Evolutionary conservation across 129 eudicot species (phyloP).

Genomic region (Chrysanthemum lavandulifolium): DNA sequence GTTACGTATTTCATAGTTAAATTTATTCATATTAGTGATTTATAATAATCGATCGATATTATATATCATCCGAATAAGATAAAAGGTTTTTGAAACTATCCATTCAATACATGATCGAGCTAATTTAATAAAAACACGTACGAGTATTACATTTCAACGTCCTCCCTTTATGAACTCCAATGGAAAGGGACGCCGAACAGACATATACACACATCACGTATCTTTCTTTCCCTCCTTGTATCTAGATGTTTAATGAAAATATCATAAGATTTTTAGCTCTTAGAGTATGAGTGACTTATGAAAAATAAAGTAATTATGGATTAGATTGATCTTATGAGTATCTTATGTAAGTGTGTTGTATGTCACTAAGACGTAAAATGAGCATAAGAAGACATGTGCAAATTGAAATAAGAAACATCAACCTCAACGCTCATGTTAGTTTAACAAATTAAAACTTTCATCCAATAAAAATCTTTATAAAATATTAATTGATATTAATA

Average conservation of each 20-base stretch:
- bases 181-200: constrained; percentile 1
- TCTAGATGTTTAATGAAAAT: neutral
- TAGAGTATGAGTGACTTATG: too few species aligned
- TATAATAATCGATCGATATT: neutral
- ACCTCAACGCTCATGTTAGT: too few species aligned
- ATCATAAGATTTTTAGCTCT: too few species aligned
- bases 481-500: too few species aligned
- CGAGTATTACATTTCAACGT: neutral
- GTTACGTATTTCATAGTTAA: constrained; percentile 6
- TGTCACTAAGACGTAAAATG: too few species aligned
- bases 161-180: neutral
- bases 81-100: neutral
- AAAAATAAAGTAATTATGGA: too few species aligned
- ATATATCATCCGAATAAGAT: neutral
- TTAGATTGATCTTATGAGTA: too few species aligned
- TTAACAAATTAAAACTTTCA: too few species aligned
- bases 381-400: too few species aligned
- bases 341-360: too few species aligned
- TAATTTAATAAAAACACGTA: neutral
- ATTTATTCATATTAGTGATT: neutral
- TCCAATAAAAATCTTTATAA: too few species aligned
- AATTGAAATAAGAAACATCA: too few species aligned
- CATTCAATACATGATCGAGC: neutral
- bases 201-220: neutral
- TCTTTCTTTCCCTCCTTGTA: neutral